Evolutionary conservation across 192 early-diverging fungal species (phyloP), one percentile per base, ranked within the genome.

Genomic region (Podila epigama): DNA sequence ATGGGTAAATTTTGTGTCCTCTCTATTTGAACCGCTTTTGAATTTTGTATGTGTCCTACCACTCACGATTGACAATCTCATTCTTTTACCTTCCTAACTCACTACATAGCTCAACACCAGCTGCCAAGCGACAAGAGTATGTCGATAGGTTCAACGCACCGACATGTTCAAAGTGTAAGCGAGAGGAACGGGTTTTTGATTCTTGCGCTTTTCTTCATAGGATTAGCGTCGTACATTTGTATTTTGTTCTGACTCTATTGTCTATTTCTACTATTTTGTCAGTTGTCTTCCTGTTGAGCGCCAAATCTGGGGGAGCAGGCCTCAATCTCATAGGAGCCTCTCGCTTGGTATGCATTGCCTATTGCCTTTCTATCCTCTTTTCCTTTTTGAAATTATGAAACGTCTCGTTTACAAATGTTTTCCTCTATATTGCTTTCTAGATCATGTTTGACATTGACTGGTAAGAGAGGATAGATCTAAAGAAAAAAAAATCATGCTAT

Each of bases 311-410:
- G 25, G 88, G 88, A 11, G 79, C 87, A 8, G 90, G 90, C 2
- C 63, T 91, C 31, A 91, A 91, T 39, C 75, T 90, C 29, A 80
- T 89, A 0, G 86, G 85, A 12, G 90, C 84, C 0, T 83, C 83
- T 16, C 69, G 84, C 9, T 63, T 88, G 58, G 82, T 89, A 70
- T 34, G 75, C 41, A 5, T 5, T 31, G 6, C 32, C 48, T 7
- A 33, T n/a, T 31, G 13, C n/a, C 25, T 35, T 55, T 27, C 28
- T 55, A 18, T 11, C 36, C 0, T 34, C 27, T 29, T 6, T 25
- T 22, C 10, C 4, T 4, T 4, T 22, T 1, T n/a, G n/a, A 35
- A n/a, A 5, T 37, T 16, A 20, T 57, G 28, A 40, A 16, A 52
- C 5, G 44, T 22, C 39, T 63, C 27, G 32, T 10, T 16, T 15